Evolutionary conservation across 208 protist genomes (phyloP).

Genomic region (Leishmania major): DNA sequence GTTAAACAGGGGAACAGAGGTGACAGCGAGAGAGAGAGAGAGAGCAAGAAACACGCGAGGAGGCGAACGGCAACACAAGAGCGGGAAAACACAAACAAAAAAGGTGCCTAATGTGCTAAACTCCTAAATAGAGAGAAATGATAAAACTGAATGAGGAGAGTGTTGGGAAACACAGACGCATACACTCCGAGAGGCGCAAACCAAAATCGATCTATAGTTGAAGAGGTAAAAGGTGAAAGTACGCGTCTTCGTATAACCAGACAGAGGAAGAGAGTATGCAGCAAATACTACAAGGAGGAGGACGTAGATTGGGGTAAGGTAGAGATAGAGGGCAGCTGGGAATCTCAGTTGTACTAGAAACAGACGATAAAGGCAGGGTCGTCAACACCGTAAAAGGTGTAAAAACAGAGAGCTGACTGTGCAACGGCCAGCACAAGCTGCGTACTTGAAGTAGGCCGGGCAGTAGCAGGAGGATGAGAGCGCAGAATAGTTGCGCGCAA

Average conservation of each 20-base stretch:
- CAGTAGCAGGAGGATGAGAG: neutral
- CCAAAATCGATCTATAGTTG: neutral
- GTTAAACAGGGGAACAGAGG: neutral
- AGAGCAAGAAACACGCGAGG: neutral
- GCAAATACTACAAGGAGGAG: too few relatives aligned
- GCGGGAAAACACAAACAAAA: neutral
- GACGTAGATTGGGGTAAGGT: neutral
- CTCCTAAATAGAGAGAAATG: neutral
- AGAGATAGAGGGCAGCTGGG: neutral
- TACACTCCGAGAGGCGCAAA: neutral
- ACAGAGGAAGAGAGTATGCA: neutral
- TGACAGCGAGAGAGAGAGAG: neutral
- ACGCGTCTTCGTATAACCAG: too few relatives aligned
- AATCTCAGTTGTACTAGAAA: neutral
- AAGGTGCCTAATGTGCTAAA: conserved; percentile 1
- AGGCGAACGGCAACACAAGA: neutral
- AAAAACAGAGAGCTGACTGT: conserved; percentile 13
- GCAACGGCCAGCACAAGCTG: neutral
- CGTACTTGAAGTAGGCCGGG: neutral
- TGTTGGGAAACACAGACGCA: neutral
- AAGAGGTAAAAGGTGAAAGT: neutral
- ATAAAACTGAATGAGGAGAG: neutral
- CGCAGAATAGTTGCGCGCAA: neutral
- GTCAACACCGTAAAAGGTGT: neutral
- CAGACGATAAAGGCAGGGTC: neutral